These are phyloP conservation scores for Lentinula sp. DNA, from an alignment of 768 basidiomycete genomes.

Conservation along the genomic window DNA sequence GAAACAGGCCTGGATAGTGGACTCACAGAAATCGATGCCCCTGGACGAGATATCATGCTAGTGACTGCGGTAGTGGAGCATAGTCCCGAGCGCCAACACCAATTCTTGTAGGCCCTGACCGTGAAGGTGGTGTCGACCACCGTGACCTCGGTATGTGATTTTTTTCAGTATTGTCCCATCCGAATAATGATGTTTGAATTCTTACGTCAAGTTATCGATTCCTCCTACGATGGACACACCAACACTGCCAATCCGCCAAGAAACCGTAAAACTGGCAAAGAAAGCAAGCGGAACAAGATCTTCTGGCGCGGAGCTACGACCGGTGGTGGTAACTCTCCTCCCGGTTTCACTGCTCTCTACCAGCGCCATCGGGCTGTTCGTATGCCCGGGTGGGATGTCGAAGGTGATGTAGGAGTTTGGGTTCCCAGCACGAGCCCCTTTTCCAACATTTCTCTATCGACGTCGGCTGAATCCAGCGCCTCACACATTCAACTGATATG, in stretches of 20 bases:
- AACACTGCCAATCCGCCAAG: conserved; percentile 1
- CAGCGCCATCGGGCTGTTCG: conserved; percentile 89
- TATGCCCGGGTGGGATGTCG: conserved; percentile 39
- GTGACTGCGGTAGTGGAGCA: too few species aligned
- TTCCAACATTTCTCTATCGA: neutral
- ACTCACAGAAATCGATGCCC: too few species aligned
- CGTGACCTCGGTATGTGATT: neutral
- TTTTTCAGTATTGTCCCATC: neutral
- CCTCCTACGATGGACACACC: neutral
- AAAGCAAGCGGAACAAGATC: conserved; percentile 26
- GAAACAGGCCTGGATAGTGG: too few species aligned
- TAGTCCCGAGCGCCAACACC: too few species aligned
- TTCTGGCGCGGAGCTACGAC: conserved; percentile 98
- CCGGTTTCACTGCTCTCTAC: conserved; percentile 76
- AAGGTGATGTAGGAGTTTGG: conserved; percentile 31
- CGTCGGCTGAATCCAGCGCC: neutral
- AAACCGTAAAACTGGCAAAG: neutral
- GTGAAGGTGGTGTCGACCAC: neutral
- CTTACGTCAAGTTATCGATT: neutral
- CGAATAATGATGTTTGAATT: neutral
- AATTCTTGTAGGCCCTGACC: neutral
- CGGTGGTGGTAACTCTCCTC: conserved; percentile 85
- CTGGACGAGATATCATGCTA: too few species aligned
- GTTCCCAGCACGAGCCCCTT: neutral
- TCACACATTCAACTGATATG: neutral